A percentile compares a stretch with the other conserved stretches of the same genome.
Evolutionary conservation across 495 filamentous ascomycete species (phyloP).

Genomic region (Neurospora hispaniola): DNA sequence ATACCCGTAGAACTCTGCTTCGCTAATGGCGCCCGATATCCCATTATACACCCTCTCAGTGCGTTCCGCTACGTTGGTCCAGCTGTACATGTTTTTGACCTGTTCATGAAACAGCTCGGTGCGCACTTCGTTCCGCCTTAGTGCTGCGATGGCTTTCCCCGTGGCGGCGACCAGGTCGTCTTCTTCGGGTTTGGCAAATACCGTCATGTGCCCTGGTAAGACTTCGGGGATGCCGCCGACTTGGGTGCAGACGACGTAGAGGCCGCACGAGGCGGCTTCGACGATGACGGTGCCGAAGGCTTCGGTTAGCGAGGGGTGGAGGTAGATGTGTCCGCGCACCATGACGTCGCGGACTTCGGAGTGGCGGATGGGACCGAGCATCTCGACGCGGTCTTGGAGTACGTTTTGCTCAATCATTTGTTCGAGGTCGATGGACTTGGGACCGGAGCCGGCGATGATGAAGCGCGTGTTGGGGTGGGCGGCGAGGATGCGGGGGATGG

Average conservation of each 20-base stretch:
- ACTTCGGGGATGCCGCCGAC: conserved; percentile 97
- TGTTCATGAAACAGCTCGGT: conserved; percentile 93
- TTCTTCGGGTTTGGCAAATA: conserved; percentile 86
- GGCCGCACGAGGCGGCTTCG: conserved; percentile 86
- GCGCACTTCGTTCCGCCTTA: conserved; percentile 74
- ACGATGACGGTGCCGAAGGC: conserved; percentile 97
- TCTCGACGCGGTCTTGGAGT: conserved; percentile 85
- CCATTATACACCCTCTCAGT: conserved; percentile 93
- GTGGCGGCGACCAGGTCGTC: conserved; percentile 81
- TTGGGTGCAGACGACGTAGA: conserved; percentile 93
- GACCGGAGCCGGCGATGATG: conserved; percentile 89
- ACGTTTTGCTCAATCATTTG: conserved; percentile 96
- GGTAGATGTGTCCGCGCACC: conserved; percentile 92
- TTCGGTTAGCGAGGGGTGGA: conserved; percentile 90
- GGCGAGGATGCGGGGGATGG: conserved; percentile 83
- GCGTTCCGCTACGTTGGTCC: conserved; percentile 86
- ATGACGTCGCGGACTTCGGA: conserved; percentile 98
- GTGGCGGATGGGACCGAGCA: conserved; percentile 84
- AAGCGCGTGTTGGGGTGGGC: conserved; percentile 89
- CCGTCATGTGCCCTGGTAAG: conserved; percentile 85
- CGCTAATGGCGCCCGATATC: conserved; percentile 70
- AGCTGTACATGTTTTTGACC: conserved; percentile 96
- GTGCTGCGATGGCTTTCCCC: conserved; percentile 63
- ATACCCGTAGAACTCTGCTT: conserved; percentile 79
- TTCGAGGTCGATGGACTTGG: conserved; percentile 93